Base-by-base conservation (phyloP, 139 green algal genomes). In the Yamagishiella unicocca region DNA sequence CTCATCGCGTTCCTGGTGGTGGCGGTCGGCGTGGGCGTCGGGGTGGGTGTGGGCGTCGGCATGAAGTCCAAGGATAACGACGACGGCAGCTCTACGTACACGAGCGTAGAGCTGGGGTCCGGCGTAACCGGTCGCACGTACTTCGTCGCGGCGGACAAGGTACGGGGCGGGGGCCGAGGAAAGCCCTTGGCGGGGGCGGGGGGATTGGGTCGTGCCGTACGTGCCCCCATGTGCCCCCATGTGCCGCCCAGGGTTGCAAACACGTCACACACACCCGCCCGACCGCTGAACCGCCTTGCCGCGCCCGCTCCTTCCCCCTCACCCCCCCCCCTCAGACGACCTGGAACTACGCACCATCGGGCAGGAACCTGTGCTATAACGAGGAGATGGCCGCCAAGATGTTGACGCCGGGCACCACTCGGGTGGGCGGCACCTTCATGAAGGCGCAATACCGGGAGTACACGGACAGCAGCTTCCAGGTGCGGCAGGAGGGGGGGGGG, bases 381-480 rank as follows among this genome's bases (percentile, higher is more conserved):
- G 33, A 68, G 5, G 33, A 79, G 31, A 37, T 79, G 33, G 64
- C 81, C 2, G 64, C 81, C 43, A 79, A 35, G 81, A 10, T 76
- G 10, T 22, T 87, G 45, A 14, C 67, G 27, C 14, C 78, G 7
- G 64, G 66, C 8, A 37, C 38, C 45, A 62, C 64, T 8, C 38
- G 40, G 1, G 81, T 87, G 66, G 81, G 81, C 42, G 80, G 79
- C 74, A 88, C 80, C 38, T 94, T 94, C 76, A 38, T 87, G 46
- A 96, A 96, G 91, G 94, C 88, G 2, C 74, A 42, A 12, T 96
- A 94, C 72, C 29, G 92, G 2, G 91, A 92, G 64, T 97, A 95
- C 88, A 97, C 92, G 1, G 94, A 97, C 77, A 91, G 55, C 71
- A 95, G 89, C 21, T 97, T 96, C 92, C 93, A 40, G 19, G 86